A percentile compares a stretch with the other conserved stretches of the same genome.
phyloP scores from a whole-genome alignment of 2,329 filamentous ascomycete species.

The Apiospora koreana region DNA sequence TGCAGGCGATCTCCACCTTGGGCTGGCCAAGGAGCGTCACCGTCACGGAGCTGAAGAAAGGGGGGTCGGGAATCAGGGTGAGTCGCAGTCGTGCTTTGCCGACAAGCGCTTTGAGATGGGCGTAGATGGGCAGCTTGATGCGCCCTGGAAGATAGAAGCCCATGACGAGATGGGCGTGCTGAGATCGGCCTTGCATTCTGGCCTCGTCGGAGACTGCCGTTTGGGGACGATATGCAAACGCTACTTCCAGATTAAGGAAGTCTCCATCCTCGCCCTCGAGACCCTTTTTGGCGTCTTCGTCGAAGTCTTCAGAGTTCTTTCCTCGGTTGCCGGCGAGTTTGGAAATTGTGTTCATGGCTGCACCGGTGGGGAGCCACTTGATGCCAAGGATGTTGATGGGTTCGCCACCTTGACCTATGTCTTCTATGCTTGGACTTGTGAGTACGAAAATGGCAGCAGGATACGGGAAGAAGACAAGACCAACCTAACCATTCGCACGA shows the following conservation, averaged over 20 bases:
- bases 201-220: not conserved
- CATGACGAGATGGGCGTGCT: conserved; percentile 4
- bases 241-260: conserved; percentile 9
- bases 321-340: not conserved
- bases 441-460: not conserved
- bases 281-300: not conserved
- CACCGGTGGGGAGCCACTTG: conserved; percentile 10
- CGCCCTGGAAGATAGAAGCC: conserved; percentile 7
- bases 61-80: conserved; percentile 9
- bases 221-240: conserved; percentile 4
- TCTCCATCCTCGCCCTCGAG: conserved; percentile 5
- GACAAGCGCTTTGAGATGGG: conserved; percentile 9
- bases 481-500: conserved; percentile 9
- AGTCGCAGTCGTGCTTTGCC: conserved; percentile 4
- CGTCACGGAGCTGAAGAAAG: conserved; percentile 10
- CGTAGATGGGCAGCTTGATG: conserved; percentile 11
- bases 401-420: conserved; percentile 8
- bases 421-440: conserved; percentile 4
- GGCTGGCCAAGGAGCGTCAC: conserved; percentile 6
- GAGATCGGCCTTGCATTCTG: not conserved
- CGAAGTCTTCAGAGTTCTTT: not conserved
- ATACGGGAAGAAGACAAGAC: not conserved
- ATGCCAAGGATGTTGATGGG: conserved; percentile 11
- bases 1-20: conserved; percentile 12
- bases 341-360: not conserved